Percentiles rank a stretch among this genome's conserved stretches.
Evolutionary conservation across 2,329 filamentous ascomycete species (phyloP).

Genomic region (Aspergillus oerlinghausenensis): DNA sequence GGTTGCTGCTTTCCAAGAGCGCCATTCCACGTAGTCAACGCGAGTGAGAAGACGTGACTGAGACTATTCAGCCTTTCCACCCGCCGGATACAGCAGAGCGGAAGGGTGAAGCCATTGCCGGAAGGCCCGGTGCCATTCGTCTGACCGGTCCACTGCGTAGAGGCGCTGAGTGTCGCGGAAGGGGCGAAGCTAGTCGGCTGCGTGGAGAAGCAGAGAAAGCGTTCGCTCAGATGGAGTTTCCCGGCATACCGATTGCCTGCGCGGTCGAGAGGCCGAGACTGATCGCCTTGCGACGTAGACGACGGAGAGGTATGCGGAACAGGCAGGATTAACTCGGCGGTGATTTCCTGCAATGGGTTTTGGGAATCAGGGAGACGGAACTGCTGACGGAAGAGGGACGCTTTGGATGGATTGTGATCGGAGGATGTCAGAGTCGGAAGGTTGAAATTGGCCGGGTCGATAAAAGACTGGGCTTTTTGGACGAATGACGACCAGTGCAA

Average conservation of each 20-base stretch:
- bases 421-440: constrained; percentile 67
- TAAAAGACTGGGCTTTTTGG: constrained; percentile 91
- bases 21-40: constrained; percentile 91
- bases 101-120: constrained; percentile 93
- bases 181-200: constrained; percentile 81
- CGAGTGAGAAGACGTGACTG: constrained; percentile 85
- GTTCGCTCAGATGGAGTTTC: constrained; percentile 88
- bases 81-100: constrained; percentile 81
- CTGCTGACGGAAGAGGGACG: constrained; percentile 88
- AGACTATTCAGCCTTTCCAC: constrained; percentile 92
- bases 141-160: constrained; percentile 82
- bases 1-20: constrained; percentile 55
- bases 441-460: constrained; percentile 79
- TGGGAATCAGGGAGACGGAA: constrained; percentile 92
- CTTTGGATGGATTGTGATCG: constrained; percentile 82
- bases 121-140: constrained; percentile 89
- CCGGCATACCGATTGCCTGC: constrained; percentile 82
- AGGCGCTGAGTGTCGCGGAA: constrained; percentile 72
- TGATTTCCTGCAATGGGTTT: constrained; percentile 92
- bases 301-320: constrained; percentile 55
- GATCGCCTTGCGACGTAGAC: constrained; percentile 57
- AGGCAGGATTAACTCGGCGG: constrained; percentile 86
- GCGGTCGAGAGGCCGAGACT: constrained; percentile 52
- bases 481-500: constrained; percentile 74
- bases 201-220: constrained; percentile 94